Conservation (phyloP, 495 filamentous ascomycete species). For the Podospora bellae-mahoneyi region DNA sequence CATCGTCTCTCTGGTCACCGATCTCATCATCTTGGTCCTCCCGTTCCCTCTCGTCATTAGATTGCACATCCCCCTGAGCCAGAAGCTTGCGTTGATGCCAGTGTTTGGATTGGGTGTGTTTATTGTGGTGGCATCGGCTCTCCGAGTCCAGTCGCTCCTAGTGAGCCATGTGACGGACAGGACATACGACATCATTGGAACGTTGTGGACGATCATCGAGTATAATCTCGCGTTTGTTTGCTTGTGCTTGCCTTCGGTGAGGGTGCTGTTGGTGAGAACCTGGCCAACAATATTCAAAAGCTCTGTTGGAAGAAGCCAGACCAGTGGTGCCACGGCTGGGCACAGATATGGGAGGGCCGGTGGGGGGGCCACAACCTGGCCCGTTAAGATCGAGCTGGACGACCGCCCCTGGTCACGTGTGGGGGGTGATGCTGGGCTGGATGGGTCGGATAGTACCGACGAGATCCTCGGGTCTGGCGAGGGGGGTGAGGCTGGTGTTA, state of each 20-base stretch:
- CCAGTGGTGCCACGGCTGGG: constrained; percentile 2
- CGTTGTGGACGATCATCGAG: constrained; percentile 33
- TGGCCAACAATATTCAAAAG: constrained; percentile 19
- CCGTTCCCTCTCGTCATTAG: constrained; percentile 27
- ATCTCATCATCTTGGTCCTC: constrained; percentile 27
- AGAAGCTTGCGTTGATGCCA: constrained; percentile 27
- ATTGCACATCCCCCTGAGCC: constrained; percentile 23
- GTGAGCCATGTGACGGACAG: constrained; percentile 10
- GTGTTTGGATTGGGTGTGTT: constrained; percentile 33
- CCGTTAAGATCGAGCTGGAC: background rate
- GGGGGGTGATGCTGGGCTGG: background rate
- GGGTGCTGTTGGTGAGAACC: constrained; percentile 22
- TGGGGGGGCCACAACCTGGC: background rate
- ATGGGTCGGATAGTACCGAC: background rate
- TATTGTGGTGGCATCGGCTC: constrained; percentile 24
- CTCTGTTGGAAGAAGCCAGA: background rate
- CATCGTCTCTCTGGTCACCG: constrained; percentile 25
- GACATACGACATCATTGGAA: constrained; percentile 16
- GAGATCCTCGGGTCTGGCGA: background rate
- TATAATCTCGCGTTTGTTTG: constrained; percentile 31
- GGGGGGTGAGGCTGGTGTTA: constrained; percentile 10
- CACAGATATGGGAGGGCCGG: background rate
- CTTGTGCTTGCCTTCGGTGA: constrained; percentile 30
- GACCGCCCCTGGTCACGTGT: constrained; percentile 11
- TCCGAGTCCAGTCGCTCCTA: constrained; percentile 23